phyloP scores from a whole-genome alignment of 1,139 yeast genomes.

The Scheffersomyces quercinus region DNA sequence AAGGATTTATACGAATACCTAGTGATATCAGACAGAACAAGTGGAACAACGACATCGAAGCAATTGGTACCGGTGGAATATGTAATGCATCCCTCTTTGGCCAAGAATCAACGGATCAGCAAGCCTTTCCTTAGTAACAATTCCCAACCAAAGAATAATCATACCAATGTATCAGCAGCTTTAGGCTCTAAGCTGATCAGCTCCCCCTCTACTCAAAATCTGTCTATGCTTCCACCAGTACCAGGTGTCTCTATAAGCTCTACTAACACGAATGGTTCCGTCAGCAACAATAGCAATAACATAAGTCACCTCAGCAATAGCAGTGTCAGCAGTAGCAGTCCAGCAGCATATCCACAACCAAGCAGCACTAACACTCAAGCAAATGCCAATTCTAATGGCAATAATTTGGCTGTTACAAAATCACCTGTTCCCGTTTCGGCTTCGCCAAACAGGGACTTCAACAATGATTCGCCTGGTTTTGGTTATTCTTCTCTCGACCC shows the following conservation, averaged over 20 bases:
- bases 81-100: conserved; percentile 72
- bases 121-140: conserved; percentile 36
- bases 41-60: conserved; percentile 26
- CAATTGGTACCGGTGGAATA: conserved; percentile 68
- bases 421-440: background rate
- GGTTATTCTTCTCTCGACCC: conserved; percentile 40
- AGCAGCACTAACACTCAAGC: background rate
- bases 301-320: too few species aligned
- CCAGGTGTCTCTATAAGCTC: too few species aligned
- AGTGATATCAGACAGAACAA: conserved; percentile 43
- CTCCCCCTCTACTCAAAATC: too few species aligned
- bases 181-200: background rate
- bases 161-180: conserved; percentile 3
- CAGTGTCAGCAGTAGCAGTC: too few species aligned
- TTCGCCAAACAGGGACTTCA: too few species aligned
- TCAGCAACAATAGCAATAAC: too few species aligned
- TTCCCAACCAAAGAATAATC: conserved; percentile 17
- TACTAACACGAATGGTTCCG: too few species aligned
- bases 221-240: too few species aligned
- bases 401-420: background rate
- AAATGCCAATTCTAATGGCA: background rate
- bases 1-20: conserved; percentile 75
- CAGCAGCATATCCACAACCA: too few species aligned
- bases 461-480: conserved; percentile 2
- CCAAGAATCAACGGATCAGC: conserved; percentile 25